A percentile compares a stretch with the other conserved stretches of the same genome.
Evolutionary conservation across 768 basidiomycete genomes (phyloP).

Genomic region (Calocybe indica): DNA sequence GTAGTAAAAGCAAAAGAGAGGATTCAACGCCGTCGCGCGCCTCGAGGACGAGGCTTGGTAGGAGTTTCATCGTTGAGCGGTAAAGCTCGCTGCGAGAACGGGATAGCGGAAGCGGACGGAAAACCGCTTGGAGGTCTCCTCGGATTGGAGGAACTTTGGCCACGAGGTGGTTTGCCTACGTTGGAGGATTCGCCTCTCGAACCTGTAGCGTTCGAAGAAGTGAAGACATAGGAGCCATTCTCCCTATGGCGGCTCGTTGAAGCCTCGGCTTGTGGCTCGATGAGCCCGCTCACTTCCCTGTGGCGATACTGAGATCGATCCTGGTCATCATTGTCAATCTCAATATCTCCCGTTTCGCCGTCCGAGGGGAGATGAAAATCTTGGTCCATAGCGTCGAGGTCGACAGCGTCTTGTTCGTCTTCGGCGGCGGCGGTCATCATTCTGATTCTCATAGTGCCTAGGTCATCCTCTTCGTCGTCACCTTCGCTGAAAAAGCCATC

Average conservation of each 20-base stretch:
- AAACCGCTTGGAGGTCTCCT: constrained; percentile 9
- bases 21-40: constrained; percentile 40
- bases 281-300: constrained; percentile 8
- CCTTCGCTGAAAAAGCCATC: constrained; percentile 52
- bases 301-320: constrained; percentile 12
- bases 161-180: background rate
- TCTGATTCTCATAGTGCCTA: constrained; percentile 14
- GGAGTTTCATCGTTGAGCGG: constrained; percentile 45
- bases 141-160: background rate
- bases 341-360: constrained; percentile 32
- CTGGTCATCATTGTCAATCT: constrained; percentile 18
- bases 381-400: constrained; percentile 73
- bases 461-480: constrained; percentile 36
- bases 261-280: constrained; percentile 11
- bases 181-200: background rate
- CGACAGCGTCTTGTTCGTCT: constrained; percentile 48
- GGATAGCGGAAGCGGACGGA: constrained; percentile 21
- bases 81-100: constrained; percentile 5
- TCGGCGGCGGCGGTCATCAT: constrained; percentile 20
- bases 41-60: constrained; percentile 51
- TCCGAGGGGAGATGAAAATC: constrained; percentile 45
- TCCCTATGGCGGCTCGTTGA: background rate
- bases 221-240: background rate
- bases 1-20: constrained; percentile 1
- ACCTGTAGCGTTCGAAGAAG: background rate